A percentile compares a stretch with the other conserved stretches of the same genome.
phyloP scores from a whole-genome alignment of 495 filamentous ascomycete genomes.

The Xylaria flabelliformis region DNA sequence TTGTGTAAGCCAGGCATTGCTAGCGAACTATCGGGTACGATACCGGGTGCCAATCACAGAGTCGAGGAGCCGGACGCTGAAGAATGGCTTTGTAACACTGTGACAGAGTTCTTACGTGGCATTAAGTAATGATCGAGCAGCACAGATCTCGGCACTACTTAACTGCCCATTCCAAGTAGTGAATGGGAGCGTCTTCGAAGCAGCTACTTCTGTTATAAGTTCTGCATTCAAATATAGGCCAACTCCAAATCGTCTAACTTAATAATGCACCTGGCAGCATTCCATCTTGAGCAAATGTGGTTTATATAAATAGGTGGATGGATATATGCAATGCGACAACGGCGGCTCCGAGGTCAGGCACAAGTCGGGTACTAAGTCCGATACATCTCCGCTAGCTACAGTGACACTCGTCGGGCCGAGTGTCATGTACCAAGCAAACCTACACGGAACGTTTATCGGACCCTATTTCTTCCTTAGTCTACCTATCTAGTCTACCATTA shows the following conservation, averaged over 20 bases:
- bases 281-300: neutral
- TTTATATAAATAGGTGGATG: neutral
- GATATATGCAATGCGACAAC: neutral
- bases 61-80: conserved; percentile 46
- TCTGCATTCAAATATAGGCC: neutral
- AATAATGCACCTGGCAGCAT: neutral
- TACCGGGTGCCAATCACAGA: conserved; percentile 52
- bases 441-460: neutral
- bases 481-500: no score
- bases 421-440: neutral
- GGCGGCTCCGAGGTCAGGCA: neutral
- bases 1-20: conserved; percentile 45
- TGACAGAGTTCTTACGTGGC: conserved; percentile 45
- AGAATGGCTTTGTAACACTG: conserved; percentile 47
- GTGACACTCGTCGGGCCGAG: neutral
- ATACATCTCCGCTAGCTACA: neutral
- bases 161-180: neutral
- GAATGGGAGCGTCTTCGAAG: neutral
- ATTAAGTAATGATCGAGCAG: conserved; percentile 32
- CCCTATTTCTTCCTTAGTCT: neutral
- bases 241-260: neutral
- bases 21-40: conserved; percentile 48
- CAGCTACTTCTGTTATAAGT: neutral
- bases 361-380: neutral
- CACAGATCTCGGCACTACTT: neutral